A percentile compares a stretch with the other conserved stretches of the same genome.
phyloP scores from a whole-genome alignment of 805 yeast species.

The Yarrowia sp. region DNA sequence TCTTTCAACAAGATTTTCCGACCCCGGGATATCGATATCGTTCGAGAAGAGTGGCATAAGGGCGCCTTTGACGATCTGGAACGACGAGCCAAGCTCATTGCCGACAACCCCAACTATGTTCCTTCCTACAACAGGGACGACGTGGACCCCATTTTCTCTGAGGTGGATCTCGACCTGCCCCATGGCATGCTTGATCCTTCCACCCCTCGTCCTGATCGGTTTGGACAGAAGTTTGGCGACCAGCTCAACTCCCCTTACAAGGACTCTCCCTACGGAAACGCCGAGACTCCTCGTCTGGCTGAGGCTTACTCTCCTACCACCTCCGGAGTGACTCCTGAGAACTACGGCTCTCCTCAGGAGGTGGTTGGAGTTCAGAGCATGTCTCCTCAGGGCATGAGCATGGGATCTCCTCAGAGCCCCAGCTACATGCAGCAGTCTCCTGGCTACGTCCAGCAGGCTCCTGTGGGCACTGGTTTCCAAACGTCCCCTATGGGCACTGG shows the following conservation, averaged over 20 bases:
- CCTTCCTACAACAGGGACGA: conserved; percentile 14
- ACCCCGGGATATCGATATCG: conserved; percentile 74
- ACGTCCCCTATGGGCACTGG: not conserved
- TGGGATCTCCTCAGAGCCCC: not conserved
- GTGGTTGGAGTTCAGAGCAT: conserved; percentile 11
- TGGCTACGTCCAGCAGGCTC: conserved; percentile 8
- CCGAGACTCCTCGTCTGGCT: conserved; percentile 24
- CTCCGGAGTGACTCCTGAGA: conserved; percentile 16
- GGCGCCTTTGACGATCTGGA: conserved; percentile 56
- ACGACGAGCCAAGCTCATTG: conserved; percentile 35
- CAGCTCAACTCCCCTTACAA: conserved; percentile 24
- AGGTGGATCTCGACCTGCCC: conserved; percentile 36
- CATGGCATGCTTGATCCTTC: conserved; percentile 18
- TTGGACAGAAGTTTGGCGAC: conserved; percentile 34
- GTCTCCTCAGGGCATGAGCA: conserved; percentile 25
- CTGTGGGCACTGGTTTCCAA: not conserved
- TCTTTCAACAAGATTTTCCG: conserved; percentile 57
- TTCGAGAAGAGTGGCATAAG: conserved; percentile 64
- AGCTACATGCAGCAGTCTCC: conserved; percentile 15
- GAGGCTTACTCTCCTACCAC: conserved; percentile 30
- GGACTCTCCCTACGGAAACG: conserved; percentile 27
- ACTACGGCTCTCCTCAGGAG: conserved; percentile 8
- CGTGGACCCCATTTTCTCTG: conserved; percentile 33
- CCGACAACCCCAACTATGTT: conserved; percentile 12
- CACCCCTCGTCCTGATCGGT: conserved; percentile 22